A percentile compares a stretch with the other conserved stretches of the same genome.
phyloP scores from a whole-genome alignment of 2,329 filamentous ascomycete species.

The Exserohilum turcica region DNA sequence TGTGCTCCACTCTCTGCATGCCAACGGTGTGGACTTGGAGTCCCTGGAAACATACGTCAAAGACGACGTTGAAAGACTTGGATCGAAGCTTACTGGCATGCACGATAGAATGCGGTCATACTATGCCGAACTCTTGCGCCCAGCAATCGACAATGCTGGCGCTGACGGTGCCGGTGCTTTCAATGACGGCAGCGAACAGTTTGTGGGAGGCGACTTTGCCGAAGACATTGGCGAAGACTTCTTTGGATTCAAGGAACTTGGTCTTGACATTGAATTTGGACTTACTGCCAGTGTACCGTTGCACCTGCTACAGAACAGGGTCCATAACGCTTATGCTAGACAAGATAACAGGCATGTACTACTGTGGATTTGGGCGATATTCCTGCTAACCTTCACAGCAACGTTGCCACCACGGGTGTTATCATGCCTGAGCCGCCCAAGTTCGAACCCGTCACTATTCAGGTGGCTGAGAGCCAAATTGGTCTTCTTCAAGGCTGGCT shows the following conservation, averaged over 20 bases:
- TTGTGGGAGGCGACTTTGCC: constrained; percentile 94
- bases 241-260: constrained; percentile 96
- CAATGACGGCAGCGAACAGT: constrained; percentile 96
- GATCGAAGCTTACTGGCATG: constrained; percentile 76
- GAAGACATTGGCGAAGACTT: constrained; percentile 98
- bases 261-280: constrained; percentile 88
- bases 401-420: constrained; percentile 62
- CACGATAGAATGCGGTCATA: constrained; percentile 96
- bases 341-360: constrained; percentile 65
- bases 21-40: constrained; percentile 82
- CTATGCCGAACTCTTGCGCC: constrained; percentile 88
- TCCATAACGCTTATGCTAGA: constrained; percentile 82
- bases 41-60: constrained; percentile 83
- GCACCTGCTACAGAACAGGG: constrained; percentile 88
- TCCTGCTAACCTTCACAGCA: constrained; percentile 51
- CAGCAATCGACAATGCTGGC: constrained; percentile 77
- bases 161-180: constrained; percentile 88
- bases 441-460: constrained; percentile 77
- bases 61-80: constrained; percentile 88
- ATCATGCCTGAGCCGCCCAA: constrained; percentile 71
- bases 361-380: constrained; percentile 1
- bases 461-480: constrained; percentile 79
- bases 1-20: constrained; percentile 80
- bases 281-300: constrained; percentile 89
- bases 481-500: constrained; percentile 92